Percentiles rank a stretch among this genome's conserved stretches.
Conservation (phyloP, 306 rosid genomes). For the Citrullus mucosospermus region DNA sequence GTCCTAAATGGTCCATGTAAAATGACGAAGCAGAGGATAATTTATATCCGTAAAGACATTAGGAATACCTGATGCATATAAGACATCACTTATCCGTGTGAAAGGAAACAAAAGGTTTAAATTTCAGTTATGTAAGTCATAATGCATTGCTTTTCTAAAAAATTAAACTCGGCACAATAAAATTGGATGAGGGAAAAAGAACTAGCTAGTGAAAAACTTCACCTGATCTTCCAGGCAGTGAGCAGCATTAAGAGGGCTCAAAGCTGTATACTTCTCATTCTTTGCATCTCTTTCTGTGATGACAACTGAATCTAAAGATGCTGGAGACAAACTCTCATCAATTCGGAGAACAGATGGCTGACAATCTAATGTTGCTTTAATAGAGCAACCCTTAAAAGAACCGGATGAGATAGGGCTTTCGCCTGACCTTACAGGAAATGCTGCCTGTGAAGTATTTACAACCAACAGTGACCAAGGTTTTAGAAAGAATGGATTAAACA, state of each 20-base stretch:
- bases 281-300: constrained; percentile 72
- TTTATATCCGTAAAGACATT: background rate
- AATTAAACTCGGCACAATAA: background rate
- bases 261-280: constrained; percentile 42
- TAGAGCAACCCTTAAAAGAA: constrained; percentile 45
- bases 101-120: background rate
- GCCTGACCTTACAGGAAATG: constrained; percentile 59
- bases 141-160: background rate
- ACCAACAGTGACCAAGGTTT: constrained; percentile 3
- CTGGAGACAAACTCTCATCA: constrained; percentile 78
- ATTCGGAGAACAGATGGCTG: constrained; percentile 48
- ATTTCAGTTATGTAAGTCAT: background rate
- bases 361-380: constrained; percentile 47
- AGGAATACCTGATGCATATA: background rate
- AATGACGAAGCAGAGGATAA: background rate
- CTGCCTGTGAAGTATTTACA: constrained; percentile 33
- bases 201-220: constrained; percentile 2
- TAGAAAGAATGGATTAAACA: background rate
- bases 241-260: constrained; percentile 46
- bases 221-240: constrained; percentile 87
- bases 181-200: background rate
- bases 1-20: background rate
- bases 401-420: constrained; percentile 68
- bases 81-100: background rate
- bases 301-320: constrained; percentile 78